A percentile compares a stretch with the other conserved stretches of the same genome.
Conservation (phyloP, 768 basidiomycete genomes). For the Tylopilus rubrobrunneus region DNA sequence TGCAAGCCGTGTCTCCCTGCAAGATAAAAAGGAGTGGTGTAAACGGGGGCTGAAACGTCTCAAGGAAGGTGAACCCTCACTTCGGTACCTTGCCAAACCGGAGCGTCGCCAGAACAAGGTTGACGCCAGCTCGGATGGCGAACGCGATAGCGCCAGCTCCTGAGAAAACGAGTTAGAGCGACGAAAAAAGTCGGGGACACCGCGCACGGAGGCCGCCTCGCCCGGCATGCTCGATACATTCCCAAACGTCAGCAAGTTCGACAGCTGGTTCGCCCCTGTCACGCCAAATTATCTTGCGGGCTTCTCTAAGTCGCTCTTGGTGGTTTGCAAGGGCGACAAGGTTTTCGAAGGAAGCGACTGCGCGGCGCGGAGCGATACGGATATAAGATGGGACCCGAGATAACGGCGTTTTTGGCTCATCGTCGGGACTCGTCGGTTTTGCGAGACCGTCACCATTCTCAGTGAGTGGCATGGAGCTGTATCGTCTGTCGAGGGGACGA, state of each 20-base stretch:
- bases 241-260: constrained; percentile 58
- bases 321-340: constrained; percentile 81
- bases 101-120: constrained; percentile 74
- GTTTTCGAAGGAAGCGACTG: constrained; percentile 79
- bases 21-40: background rate
- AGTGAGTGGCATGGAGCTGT: constrained; percentile 1
- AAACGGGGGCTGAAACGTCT: background rate
- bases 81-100: constrained; percentile 62
- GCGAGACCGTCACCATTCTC: constrained; percentile 4
- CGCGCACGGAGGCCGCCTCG: constrained; percentile 69
- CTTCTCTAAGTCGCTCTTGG: constrained; percentile 68
- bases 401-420: background rate
- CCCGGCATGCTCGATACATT: constrained; percentile 68
- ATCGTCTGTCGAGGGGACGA: background rate
- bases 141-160: constrained; percentile 82
- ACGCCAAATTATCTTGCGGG: constrained; percentile 79
- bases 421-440: background rate
- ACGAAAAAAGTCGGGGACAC: background rate
- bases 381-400: constrained; percentile 37
- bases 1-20: constrained; percentile 58
- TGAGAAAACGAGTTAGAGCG: constrained; percentile 26
- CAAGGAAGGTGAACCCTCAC: constrained; percentile 36
- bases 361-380: constrained; percentile 48
- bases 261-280: constrained; percentile 74
- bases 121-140: constrained; percentile 77